Evolutionary conservation across 768 basidiomycete species (phyloP).

Genomic region (Leccinellum luteum): DNA sequence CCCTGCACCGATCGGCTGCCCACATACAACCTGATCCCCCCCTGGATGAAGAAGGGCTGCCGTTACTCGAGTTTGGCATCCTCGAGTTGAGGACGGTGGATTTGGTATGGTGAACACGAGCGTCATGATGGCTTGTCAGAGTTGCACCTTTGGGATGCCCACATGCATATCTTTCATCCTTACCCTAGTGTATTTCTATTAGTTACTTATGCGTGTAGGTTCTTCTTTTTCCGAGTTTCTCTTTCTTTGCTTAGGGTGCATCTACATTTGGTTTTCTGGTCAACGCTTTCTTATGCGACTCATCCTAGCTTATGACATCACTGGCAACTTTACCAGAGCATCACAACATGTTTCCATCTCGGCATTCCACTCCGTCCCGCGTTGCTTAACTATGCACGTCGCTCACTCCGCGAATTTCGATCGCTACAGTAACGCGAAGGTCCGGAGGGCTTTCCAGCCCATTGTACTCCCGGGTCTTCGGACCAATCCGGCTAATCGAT

Average conservation of each 20-base stretch:
- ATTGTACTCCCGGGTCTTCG: no score
- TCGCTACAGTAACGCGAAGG: no score
- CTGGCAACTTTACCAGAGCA: not conserved
- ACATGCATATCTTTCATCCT: constrained; percentile 1
- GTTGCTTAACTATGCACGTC: no score
- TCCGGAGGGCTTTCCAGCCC: no score
- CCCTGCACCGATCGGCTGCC: not conserved
- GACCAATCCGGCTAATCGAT: no score
- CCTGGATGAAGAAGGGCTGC: not conserved
- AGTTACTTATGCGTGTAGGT: not conserved
- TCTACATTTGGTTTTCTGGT: not conserved
- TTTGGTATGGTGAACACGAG: not conserved
- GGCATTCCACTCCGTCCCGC: no score
- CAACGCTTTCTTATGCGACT: not conserved
- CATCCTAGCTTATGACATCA: not conserved
- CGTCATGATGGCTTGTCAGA: not conserved
- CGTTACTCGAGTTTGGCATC: constrained; percentile 21
- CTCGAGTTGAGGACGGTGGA: constrained; percentile 4
- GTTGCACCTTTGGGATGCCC: not conserved
- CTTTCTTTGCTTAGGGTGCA: not conserved
- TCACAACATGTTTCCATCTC: not conserved
- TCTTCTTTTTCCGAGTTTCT: not conserved
- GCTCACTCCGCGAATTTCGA: no score
- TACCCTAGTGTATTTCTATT: not conserved
- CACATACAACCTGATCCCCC: not conserved